Evolutionary conservation across 2,329 filamentous ascomycete genomes (phyloP).

Genomic region (Penicillium griseofulvum): DNA sequence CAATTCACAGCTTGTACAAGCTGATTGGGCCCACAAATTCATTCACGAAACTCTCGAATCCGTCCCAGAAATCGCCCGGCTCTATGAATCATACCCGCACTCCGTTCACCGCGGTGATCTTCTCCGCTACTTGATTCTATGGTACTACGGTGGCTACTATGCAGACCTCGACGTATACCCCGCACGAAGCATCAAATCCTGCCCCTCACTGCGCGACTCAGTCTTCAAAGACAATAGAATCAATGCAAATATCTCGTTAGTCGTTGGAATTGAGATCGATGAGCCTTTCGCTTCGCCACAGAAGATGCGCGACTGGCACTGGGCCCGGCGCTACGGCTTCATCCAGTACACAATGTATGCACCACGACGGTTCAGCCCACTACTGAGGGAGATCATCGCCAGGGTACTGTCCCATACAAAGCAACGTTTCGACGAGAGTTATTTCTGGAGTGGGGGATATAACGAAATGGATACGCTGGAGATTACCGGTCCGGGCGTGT

Average conservation of each 20-base stretch:
- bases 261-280: conserved; percentile 38
- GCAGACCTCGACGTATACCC: conserved; percentile 36
- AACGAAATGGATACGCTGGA: conserved; percentile 31
- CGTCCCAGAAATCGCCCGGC: conserved; percentile 26
- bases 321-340: conserved; percentile 35
- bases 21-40: conserved; percentile 27
- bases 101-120: conserved; percentile 52
- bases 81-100: conserved; percentile 42
- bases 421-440: conserved; percentile 20
- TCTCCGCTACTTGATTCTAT: conserved; percentile 37
- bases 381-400: conserved; percentile 32
- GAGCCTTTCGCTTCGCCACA: conserved; percentile 33
- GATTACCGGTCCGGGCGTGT: conserved; percentile 35
- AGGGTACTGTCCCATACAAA: conserved; percentile 34
- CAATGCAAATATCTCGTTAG: conserved; percentile 29
- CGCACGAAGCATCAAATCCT: conserved; percentile 26
- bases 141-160: conserved; percentile 39
- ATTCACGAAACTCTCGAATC: conserved; percentile 23
- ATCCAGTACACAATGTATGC: conserved; percentile 38
- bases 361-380: conserved; percentile 34
- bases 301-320: conserved; percentile 36
- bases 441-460: conserved; percentile 19
- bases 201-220: conserved; percentile 24
- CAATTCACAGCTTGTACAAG: conserved; percentile 25
- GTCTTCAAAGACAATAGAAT: conserved; percentile 9